Evolutionary conservation across 805 yeast genomes (phyloP), one percentile per base, ranked within the genome.

Genomic region (Monosporozyma yasuniensis): DNA sequence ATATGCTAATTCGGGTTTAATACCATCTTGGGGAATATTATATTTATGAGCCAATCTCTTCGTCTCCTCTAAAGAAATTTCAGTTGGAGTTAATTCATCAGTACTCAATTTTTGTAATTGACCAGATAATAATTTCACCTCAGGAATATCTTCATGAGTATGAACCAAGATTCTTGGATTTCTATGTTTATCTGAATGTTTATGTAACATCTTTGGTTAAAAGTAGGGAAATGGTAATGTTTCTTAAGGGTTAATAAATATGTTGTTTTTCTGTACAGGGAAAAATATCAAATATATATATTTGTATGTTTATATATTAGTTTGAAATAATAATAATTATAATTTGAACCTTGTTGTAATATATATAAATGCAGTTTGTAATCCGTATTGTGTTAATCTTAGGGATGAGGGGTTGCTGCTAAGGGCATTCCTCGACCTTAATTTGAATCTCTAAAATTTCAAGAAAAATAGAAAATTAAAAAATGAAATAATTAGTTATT

Each of bases 21-120:
- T 67, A 1, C 91, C 87, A 12, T 71, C 57, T 32, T 73, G 65
- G 1, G 88, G 88, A 47, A 88, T 71, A 47, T 68, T 67, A 68
- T 79, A 83, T 65, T 83, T 83, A 50, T 65, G 61, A 42, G 63
- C 59, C 1, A 66, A 50, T 14, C 47, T 28, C 5, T 35, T 14
- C 6, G 42, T 18, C 25, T 47, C 46, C 10, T 34, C 27, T 19
- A 46, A 21, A 12, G 41, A 27, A 11, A 19, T 16, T 9, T 32
- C 35, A 25, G 43, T 45, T 4, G 37, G 39, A 8, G 47, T 21
- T 8, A 30, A 25, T 19, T 39, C 37, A 16, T 44, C 47, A 11
- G n/a, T 21, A 27, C 50, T 38, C 30, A 53, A 39, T 25, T 49
- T 43, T 45, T 53, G 57, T 19, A 52, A 28, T 14, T 56, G 50